These are phyloP conservation scores for Suhomyces faveliae DNA, from an alignment of 805 yeast genomes.

Conservation along the genomic window DNA sequence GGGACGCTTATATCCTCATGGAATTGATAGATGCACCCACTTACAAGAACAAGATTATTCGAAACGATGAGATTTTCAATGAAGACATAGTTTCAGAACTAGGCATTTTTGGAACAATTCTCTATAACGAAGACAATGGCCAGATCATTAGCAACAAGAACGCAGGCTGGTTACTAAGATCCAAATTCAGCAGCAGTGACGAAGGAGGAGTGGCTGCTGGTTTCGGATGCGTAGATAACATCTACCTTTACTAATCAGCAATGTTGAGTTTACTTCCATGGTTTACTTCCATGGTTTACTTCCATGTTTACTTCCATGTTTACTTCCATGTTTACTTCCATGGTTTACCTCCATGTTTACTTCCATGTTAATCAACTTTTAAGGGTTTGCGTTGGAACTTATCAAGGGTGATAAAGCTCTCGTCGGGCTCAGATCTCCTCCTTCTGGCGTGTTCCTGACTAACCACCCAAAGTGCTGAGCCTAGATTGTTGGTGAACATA, in stretches of 20 bases:
- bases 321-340: too few relatives aligned
- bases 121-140: conserved; percentile 67
- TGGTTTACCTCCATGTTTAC: too few relatives aligned
- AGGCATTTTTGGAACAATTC: conserved; percentile 82
- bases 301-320: too few relatives aligned
- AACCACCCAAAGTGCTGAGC: conserved; percentile 66
- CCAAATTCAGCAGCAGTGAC: conserved; percentile 81
- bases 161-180: conserved; percentile 84
- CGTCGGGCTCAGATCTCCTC: too few relatives aligned
- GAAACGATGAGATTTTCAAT: conserved; percentile 58
- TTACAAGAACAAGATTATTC: conserved; percentile 63
- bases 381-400: too few relatives aligned
- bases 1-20: conserved; percentile 94
- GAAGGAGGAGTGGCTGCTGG: conserved; percentile 99
- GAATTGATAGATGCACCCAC: conserved; percentile 82
- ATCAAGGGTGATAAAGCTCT: too few relatives aligned
- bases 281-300: too few relatives aligned
- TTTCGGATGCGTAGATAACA: conserved; percentile 91
- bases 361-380: too few relatives aligned
- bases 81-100: conserved; percentile 86
- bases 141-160: conserved; percentile 59
- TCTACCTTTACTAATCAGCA: conserved; percentile 50
- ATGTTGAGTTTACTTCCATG: too few relatives aligned
- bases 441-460: conserved; percentile 21
- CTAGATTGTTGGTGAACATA: conserved; percentile 56